These are phyloP conservation scores for Fusarium pseudonygamai DNA, from an alignment of 2,329 filamentous ascomycete species.

Conservation along the genomic window DNA sequence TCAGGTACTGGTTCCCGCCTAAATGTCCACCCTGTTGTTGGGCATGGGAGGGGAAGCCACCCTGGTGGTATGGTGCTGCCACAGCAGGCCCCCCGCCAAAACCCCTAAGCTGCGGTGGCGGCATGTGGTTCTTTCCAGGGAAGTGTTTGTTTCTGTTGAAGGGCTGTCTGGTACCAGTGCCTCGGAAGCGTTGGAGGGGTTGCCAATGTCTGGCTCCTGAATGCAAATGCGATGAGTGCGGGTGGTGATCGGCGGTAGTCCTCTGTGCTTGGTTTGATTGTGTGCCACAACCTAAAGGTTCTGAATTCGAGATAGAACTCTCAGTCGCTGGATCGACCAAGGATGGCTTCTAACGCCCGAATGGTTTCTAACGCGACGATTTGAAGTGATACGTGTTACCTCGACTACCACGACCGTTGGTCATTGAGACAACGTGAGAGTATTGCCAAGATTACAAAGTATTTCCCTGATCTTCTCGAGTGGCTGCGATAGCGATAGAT, in stretches of 20 bases:
- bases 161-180: background rate
- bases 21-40: conserved; percentile 64
- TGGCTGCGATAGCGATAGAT: background rate
- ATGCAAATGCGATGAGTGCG: background rate
- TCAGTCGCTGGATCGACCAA: background rate
- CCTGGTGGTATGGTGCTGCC: conserved; percentile 54
- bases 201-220: background rate
- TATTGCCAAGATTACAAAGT: background rate
- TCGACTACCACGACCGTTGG: conserved; percentile 23
- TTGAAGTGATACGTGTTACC: conserved; percentile 28
- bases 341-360: conserved; percentile 42
- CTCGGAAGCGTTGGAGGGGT: background rate
- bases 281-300: background rate
- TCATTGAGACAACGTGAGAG: conserved; percentile 31
- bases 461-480: background rate
- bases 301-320: background rate
- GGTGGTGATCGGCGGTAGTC: background rate
- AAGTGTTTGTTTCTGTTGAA: background rate
- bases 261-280: background rate
- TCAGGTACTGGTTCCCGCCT: conserved; percentile 76
- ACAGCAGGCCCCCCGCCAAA: conserved; percentile 52
- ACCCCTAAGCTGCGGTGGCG: conserved; percentile 52
- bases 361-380: conserved; percentile 45
- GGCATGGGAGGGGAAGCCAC: conserved; percentile 62
- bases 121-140: conserved; percentile 41